Evolutionary conservation across 345 rosid genomes (phyloP), one percentile per base, ranked within the genome.

Genomic region (Rhodomyrtus tomentosa): DNA sequence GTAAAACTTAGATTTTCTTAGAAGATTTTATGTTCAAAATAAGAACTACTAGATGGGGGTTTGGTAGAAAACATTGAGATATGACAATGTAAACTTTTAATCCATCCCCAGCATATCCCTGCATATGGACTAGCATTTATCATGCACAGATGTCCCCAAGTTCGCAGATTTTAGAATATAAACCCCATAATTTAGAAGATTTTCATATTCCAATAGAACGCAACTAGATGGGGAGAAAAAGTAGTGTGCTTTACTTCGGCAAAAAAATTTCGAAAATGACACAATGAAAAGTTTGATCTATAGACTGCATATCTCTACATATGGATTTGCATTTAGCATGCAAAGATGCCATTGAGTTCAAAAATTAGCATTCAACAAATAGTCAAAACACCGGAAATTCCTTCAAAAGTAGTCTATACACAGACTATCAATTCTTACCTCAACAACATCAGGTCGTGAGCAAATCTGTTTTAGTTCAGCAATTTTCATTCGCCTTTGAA

Each of bases 371-470:
- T 15, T 45, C 21, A 25, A 22, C 24, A 22, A 24, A 36, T 49
- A 42, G 14, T 22, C 36, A 62, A 83, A 49, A 83, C 56, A 81
- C 55, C 4, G 1, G 13, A 83, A 16, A 59, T 25, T n/a, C 79
- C 38, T 50, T 62, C 40, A 83, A 16, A 27, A 32, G 59, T 12
- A 74, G 38, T 42, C 24, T 25, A 74, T 25, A 55, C 24, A 51
- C n/a, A 54, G 58, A 74, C 24, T 16, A 85, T 36, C 73, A 45
- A 84, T 55, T 50, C 87, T 51, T 90, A 98, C 99, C 98, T 96
- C 99, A 80, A 98, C 99, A 40, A 96, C 99, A 96, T 96, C 99
- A 85, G 99, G 99, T 91, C 98, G 95, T 24, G 98, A 89, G 85
- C 97, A 95, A 21, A 95, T 95, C 88, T 96, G 98, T 89, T 98